These are phyloP conservation scores for Oryza punctata DNA, from an alignment of 176 grass and related monocot species.

Conservation along the genomic window DNA sequence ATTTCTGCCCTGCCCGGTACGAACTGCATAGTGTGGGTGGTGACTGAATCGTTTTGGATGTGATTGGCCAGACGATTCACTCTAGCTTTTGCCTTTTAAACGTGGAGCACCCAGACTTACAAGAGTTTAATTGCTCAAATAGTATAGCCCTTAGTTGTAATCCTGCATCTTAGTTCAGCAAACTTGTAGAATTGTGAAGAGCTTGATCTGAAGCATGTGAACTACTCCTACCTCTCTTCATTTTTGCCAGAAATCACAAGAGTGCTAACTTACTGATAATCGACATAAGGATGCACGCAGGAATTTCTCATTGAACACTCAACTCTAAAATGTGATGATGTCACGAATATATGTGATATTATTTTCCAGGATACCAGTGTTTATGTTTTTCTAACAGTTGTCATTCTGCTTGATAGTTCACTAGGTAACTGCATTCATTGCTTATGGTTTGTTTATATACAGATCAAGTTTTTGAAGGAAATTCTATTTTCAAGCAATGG, in stretches of 20 bases:
- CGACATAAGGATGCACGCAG: not conserved
- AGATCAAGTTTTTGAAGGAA: constrained; percentile 78
- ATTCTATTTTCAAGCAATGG: constrained; percentile 65
- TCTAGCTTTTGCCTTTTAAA: too few relatives aligned
- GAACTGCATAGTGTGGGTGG: too few relatives aligned
- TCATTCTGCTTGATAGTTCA: not conserved
- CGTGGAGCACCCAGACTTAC: too few relatives aligned
- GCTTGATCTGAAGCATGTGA: not conserved
- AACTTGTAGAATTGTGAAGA: not conserved
- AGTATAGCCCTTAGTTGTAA: too few relatives aligned
- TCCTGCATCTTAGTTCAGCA: not conserved
- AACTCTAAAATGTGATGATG: not conserved
- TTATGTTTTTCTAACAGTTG: not conserved
- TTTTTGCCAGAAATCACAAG: not conserved
- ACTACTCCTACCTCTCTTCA: not conserved
- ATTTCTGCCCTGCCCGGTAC: too few relatives aligned
- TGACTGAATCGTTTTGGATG: too few relatives aligned
- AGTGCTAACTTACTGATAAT: not conserved
- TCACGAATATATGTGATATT: not conserved
- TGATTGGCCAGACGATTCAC: too few relatives aligned
- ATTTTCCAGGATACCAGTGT: not conserved
- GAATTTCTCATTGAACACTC: not conserved
- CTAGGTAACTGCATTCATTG: not conserved
- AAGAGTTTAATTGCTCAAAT: too few relatives aligned
- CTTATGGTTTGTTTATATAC: constrained; percentile 36